These are phyloP conservation scores for Sporothrix curviconia DNA, from an alignment of 2,329 filamentous ascomycete species.

Conservation along the genomic window DNA sequence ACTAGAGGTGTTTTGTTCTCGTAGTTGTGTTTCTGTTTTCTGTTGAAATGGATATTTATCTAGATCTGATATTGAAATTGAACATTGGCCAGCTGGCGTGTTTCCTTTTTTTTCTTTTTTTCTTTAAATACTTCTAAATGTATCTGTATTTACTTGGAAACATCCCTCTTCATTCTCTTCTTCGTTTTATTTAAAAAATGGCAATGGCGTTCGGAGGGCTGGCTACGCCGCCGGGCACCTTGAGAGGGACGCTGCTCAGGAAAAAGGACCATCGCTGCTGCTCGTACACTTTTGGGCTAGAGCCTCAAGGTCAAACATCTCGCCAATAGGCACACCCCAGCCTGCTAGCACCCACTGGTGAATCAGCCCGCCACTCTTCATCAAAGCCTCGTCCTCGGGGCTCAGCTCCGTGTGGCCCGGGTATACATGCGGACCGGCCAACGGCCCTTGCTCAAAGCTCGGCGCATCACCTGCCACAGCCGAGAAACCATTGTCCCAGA, in stretches of 20 bases:
- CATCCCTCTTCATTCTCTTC: not conserved
- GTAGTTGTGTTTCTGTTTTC: not conserved
- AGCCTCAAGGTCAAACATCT: conserved; percentile 40
- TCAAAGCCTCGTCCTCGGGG: conserved; percentile 14
- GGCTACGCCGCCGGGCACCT: conserved; percentile 31
- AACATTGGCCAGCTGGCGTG: too few species aligned
- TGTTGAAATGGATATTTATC: not conserved
- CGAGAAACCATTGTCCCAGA: conserved; percentile 40
- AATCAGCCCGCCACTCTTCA: conserved; percentile 23
- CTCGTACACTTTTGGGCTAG: conserved; percentile 30
- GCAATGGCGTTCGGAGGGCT: conserved; percentile 34
- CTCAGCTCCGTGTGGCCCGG: conserved; percentile 11
- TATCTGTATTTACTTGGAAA: not conserved
- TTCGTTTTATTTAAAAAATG: conserved; percentile 27
- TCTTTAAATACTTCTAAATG: not conserved
- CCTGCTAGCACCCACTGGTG: conserved; percentile 40
- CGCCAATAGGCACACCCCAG: conserved; percentile 47
- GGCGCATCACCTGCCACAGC: conserved; percentile 39
- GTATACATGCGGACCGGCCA: conserved; percentile 18
- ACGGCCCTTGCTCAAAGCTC: conserved; percentile 37
- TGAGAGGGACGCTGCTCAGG: conserved; percentile 33
- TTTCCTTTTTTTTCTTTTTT: too few species aligned
- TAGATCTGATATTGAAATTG: not conserved
- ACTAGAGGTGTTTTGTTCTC: conserved; percentile 20
- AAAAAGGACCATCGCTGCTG: conserved; percentile 34